Evolutionary conservation across 768 basidiomycete species (phyloP).

Genomic region (Podaxis pistillaris): DNA sequence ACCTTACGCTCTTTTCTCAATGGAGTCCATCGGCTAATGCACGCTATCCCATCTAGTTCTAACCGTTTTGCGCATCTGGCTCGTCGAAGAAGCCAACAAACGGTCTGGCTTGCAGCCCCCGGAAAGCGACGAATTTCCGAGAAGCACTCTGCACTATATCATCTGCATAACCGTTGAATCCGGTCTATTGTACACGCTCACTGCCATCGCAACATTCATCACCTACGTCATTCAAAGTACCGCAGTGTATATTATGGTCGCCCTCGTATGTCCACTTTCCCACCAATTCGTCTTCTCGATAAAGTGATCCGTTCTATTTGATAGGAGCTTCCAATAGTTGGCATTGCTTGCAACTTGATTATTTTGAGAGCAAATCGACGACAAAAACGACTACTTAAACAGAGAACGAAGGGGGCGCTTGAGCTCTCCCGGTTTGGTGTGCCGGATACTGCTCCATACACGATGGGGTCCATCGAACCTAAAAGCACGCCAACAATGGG

Average conservation of each 20-base stretch:
- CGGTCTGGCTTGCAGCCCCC: neutral
- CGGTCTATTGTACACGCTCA: neutral
- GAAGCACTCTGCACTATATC: neutral
- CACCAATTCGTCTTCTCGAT: neutral
- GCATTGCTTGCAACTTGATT: constrained; percentile 7
- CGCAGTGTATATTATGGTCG: constrained; percentile 2
- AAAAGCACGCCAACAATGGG: neutral
- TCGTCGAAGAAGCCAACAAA: constrained; percentile 4
- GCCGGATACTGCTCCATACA: neutral
- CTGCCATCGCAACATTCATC: constrained; percentile 6
- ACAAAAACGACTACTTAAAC: neutral
- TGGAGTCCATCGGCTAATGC: too few relatives aligned
- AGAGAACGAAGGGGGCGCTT: neutral
- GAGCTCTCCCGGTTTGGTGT: neutral
- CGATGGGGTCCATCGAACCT: neutral
- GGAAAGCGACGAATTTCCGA: neutral
- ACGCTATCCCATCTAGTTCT: neutral
- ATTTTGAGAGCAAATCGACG: constrained; percentile 7
- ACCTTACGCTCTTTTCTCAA: neutral
- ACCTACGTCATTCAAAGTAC: constrained; percentile 4
- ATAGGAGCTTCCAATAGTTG: constrained; percentile 6
- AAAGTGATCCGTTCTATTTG: neutral
- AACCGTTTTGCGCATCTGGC: constrained; percentile 7
- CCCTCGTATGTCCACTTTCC: neutral
- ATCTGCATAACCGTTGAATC: constrained; percentile 13